Evolutionary conservation across 2,329 filamentous ascomycete species (phyloP).

Genomic region (Exserohilum rostratum): DNA sequence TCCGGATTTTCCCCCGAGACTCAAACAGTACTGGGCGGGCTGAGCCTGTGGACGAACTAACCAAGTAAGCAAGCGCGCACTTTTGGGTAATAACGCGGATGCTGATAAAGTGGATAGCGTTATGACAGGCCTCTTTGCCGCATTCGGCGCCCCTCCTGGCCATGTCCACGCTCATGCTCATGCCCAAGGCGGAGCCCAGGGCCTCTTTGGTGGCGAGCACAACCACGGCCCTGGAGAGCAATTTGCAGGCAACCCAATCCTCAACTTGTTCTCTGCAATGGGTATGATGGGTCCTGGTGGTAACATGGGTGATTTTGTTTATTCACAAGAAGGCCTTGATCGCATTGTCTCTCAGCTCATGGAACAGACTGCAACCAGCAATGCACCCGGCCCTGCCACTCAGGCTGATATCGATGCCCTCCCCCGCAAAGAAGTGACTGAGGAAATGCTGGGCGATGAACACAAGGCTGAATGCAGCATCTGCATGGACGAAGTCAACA

Average conservation of each 20-base stretch:
- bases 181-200: conserved; percentile 10
- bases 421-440: conserved; percentile 72
- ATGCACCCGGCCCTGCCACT: conserved; percentile 81
- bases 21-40: conserved; percentile 56
- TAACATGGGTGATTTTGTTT: conserved; percentile 78
- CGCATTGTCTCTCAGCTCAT: conserved; percentile 86
- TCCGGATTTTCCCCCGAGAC: conserved; percentile 58
- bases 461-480: conserved; percentile 85
- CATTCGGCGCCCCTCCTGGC: conserved; percentile 38
- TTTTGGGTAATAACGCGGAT: background rate
- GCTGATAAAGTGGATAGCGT: conserved; percentile 35
- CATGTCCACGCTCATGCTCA: conserved; percentile 19
- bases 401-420: conserved; percentile 75
- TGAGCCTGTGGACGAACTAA: conserved; percentile 55
- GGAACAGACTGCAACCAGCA: conserved; percentile 78
- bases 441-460: conserved; percentile 71
- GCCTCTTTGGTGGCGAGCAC: conserved; percentile 15
- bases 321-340: conserved; percentile 88
- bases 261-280: conserved; percentile 51
- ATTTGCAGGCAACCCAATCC: conserved; percentile 46
- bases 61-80: conserved; percentile 53
- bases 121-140: conserved; percentile 41
- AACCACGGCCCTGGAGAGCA: conserved; percentile 11
- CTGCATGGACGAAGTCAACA: conserved; percentile 83
- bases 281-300: conserved; percentile 39